These are phyloP conservation scores for Neofusicoccum parvum DNA, from an alignment of 2,329 filamentous ascomycete genomes.

Conservation along the genomic window DNA sequence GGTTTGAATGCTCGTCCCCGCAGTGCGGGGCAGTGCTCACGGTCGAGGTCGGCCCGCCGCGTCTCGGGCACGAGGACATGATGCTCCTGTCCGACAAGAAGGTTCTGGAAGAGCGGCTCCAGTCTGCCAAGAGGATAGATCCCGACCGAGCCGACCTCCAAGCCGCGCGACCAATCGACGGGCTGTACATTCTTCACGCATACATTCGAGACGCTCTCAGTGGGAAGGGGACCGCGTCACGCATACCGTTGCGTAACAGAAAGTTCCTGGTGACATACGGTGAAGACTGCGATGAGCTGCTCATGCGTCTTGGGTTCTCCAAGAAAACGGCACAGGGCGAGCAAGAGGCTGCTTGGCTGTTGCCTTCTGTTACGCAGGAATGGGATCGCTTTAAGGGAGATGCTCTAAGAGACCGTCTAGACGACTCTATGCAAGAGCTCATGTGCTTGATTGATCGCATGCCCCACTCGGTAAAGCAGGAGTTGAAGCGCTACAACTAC, in stretches of 20 bases:
- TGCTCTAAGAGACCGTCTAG: constrained; percentile 44
- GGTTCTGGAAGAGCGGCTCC: constrained; percentile 55
- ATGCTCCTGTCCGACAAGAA: constrained; percentile 57
- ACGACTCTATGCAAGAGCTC: constrained; percentile 63
- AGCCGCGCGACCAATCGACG: constrained; percentile 55
- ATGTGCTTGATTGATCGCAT: constrained; percentile 52
- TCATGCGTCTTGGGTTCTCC: constrained; percentile 61
- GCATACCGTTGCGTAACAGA: constrained; percentile 63
- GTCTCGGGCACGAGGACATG: constrained; percentile 53
- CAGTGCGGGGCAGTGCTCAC: constrained; percentile 57
- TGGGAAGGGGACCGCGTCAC: constrained; percentile 41
- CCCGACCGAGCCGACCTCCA: constrained; percentile 57
- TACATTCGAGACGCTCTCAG: constrained; percentile 64
- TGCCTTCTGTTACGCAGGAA: constrained; percentile 32
- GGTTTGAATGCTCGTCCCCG: constrained; percentile 62
- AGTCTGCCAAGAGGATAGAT: constrained; percentile 53
- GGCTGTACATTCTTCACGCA: constrained; percentile 58
- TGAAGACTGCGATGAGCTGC: constrained; percentile 60
- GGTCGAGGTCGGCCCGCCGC: constrained; percentile 55
- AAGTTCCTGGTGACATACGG: constrained; percentile 66
- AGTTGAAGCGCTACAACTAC: constrained; percentile 34
- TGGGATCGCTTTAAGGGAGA: constrained; percentile 27
- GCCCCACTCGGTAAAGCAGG: constrained; percentile 33
- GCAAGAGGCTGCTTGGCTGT: constrained; percentile 34
- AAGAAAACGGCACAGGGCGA: constrained; percentile 35